Conservation (phyloP, 331 rosid genomes). For the Pyrus hybrid region DNA sequence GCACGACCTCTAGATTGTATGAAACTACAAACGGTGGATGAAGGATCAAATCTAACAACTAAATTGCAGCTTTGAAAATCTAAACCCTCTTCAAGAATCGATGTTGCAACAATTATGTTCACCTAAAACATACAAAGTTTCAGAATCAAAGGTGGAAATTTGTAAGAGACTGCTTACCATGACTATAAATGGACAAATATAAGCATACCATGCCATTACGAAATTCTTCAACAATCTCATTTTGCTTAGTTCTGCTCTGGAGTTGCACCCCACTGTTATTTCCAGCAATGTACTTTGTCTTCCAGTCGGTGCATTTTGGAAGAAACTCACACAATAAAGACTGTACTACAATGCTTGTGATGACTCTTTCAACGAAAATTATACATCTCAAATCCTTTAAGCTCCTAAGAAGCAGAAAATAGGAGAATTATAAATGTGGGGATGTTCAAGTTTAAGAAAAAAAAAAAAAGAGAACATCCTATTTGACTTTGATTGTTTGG, state of each 20-base stretch:
- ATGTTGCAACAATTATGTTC: conserved; percentile 82
- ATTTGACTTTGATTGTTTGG: too few species aligned
- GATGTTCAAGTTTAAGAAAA: not conserved
- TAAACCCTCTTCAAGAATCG: conserved; percentile 91
- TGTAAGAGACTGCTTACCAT: not conserved
- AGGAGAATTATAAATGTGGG: not conserved
- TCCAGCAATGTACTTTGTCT: conserved; percentile 67
- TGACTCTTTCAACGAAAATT: conserved; percentile 67
- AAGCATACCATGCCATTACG: conserved; percentile 61
- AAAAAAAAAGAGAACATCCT: not conserved
- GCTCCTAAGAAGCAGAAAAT: conserved; percentile 19
- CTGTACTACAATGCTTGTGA: conserved; percentile 58
- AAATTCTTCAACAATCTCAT: conserved; percentile 68
- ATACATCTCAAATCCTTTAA: conserved; percentile 61
- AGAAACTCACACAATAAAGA: conserved; percentile 49
- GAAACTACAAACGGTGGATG: conserved; percentile 72
- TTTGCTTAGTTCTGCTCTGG: conserved; percentile 55
- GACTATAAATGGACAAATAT: not conserved
- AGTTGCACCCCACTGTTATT: conserved; percentile 22
- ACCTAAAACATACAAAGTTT: conserved; percentile 36
- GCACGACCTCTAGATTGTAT: conserved; percentile 92
- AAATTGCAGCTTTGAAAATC: conserved; percentile 84
- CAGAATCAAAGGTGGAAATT: conserved; percentile 5
- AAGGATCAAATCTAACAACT: conserved; percentile 86
- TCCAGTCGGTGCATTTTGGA: conserved; percentile 61